Evolutionary conservation across 768 basidiomycete species (phyloP).

Genomic region (Russula griseocarnosa): DNA sequence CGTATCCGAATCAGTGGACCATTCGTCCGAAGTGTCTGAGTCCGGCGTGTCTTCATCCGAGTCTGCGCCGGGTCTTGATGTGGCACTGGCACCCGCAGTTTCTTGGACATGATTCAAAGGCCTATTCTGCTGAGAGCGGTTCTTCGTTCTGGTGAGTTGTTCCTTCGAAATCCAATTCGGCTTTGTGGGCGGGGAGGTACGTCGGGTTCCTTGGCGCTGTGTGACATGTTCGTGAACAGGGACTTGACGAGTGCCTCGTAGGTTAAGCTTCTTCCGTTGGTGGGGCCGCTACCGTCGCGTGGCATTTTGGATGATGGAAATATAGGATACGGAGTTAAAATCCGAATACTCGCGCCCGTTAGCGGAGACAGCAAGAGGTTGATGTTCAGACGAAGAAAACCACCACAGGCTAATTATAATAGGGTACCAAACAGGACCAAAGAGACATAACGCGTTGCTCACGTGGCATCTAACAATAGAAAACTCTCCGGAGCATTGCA

Average conservation of each 20-base stretch:
- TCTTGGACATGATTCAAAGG: neutral
- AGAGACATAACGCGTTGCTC: constrained; percentile 22
- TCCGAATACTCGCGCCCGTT: neutral
- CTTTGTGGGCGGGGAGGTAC: constrained; percentile 27
- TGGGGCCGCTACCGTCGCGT: constrained; percentile 14
- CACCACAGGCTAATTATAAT: neutral
- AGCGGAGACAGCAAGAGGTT: constrained; percentile 8
- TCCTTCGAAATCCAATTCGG: constrained; percentile 25
- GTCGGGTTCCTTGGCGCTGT: constrained; percentile 16
- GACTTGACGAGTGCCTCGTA: constrained; percentile 29
- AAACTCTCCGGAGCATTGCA: neutral
- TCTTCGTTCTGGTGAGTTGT: neutral
- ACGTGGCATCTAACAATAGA: constrained; percentile 19
- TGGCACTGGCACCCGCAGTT: neutral
- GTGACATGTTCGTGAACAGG: constrained; percentile 25
- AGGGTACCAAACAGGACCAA: constrained; percentile 18
- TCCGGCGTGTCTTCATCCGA: constrained; percentile 25
- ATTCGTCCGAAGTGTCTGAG: constrained; percentile 28
- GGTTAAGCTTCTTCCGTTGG: constrained; percentile 9
- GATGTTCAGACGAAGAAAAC: constrained; percentile 2
- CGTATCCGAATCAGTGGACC: constrained; percentile 27
- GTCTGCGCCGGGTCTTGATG: neutral
- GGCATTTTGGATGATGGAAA: constrained; percentile 14
- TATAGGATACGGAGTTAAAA: neutral
- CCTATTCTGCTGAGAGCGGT: constrained; percentile 1